Conservation (phyloP, 257 asterid species). For the Henckelia pumila region DNA sequence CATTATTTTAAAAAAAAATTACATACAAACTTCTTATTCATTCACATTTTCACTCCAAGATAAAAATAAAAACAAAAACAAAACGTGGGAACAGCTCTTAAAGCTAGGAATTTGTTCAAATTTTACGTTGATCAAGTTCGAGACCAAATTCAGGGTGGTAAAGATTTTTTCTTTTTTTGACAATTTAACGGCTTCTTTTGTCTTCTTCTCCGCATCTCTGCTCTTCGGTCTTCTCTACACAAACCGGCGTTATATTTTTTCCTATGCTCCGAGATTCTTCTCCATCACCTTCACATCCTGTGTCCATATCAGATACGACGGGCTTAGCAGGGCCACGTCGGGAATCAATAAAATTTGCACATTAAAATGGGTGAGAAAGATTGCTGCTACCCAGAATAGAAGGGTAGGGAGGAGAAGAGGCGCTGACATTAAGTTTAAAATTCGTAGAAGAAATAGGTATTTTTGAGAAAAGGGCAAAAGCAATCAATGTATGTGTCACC, state of each 20-base stretch:
- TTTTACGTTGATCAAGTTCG: background rate
- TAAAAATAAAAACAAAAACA: too few species aligned
- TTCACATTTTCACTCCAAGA: too few species aligned
- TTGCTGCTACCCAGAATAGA: background rate
- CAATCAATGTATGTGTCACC: background rate
- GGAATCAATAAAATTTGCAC: background rate
- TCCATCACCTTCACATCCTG: background rate
- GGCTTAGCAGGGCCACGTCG: background rate
- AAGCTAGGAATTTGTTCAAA: background rate
- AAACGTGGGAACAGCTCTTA: background rate
- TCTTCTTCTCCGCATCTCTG: background rate
- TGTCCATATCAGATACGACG: background rate
- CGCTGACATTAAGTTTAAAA: background rate
- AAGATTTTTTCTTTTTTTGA: too few species aligned
- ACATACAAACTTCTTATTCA: too few species aligned
- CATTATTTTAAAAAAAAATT: too few species aligned
- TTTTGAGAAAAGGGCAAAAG: background rate
- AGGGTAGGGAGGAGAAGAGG: background rate
- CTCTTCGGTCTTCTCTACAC: background rate
- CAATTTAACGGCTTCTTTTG: background rate
- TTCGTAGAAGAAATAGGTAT: background rate
- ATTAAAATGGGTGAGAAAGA: background rate
- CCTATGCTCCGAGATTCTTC: background rate
- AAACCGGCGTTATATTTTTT: too few species aligned
- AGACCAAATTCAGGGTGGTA: background rate